Percentiles rank a stretch among this genome's conserved stretches.
Evolutionary conservation across 768 basidiomycete species (phyloP).

Genomic region (Boletus reticuloceps): DNA sequence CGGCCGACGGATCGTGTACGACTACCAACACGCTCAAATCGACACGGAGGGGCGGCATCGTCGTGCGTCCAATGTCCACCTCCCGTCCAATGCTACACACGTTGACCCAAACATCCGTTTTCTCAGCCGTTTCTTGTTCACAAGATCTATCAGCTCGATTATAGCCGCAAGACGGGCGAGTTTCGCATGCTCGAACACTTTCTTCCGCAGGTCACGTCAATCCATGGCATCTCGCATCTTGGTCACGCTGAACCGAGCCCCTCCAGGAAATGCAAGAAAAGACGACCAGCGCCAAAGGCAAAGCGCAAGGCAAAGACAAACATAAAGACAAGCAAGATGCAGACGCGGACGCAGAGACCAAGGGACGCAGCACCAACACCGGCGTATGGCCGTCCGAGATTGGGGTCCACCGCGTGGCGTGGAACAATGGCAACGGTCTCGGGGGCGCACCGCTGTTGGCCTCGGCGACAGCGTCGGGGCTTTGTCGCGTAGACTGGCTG

Average conservation of each 20-base stretch:
- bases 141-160: conserved; percentile 85
- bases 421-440: conserved; percentile 79
- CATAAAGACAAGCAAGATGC: neutral
- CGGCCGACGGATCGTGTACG: conserved; percentile 77
- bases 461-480: conserved; percentile 77
- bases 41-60: conserved; percentile 66
- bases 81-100: neutral
- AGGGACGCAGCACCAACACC: conserved; percentile 37
- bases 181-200: conserved; percentile 90
- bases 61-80: conserved; percentile 45
- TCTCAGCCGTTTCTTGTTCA: conserved; percentile 71
- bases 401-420: conserved; percentile 71
- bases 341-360: conserved; percentile 9
- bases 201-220: conserved; percentile 57
- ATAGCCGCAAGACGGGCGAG: conserved; percentile 68
- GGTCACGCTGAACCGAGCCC: neutral
- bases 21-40: conserved; percentile 72
- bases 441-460: conserved; percentile 59
- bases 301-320: conserved; percentile 29
- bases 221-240: neutral
- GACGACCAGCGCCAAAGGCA: conserved; percentile 31
- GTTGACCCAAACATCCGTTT: neutral
- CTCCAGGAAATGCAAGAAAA: conserved; percentile 48
- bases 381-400: conserved; percentile 82
- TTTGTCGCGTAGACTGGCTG: conserved; percentile 83